phyloP scores from a whole-genome alignment of 1,139 yeast genomes.

The Blastobotrys aristatus region DNA sequence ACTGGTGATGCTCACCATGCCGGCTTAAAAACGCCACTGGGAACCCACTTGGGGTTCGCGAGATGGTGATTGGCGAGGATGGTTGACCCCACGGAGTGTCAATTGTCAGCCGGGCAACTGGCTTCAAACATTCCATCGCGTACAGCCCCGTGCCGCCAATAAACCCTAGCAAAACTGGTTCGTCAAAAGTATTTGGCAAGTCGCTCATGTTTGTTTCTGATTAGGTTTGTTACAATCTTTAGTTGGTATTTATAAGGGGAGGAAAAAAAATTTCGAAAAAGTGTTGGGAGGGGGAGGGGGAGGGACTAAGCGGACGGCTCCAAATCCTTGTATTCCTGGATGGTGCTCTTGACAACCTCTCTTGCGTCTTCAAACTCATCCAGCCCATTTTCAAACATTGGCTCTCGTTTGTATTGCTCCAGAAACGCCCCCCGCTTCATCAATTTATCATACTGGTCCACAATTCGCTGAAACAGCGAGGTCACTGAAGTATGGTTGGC shows the following conservation, averaged over 20 bases:
- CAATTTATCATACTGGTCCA: constrained; percentile 73
- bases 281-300: not conserved
- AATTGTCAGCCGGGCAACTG: constrained; percentile 75
- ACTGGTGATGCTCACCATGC: constrained; percentile 88
- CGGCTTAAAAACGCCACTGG: constrained; percentile 93
- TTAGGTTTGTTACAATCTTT: no score
- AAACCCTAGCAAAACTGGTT: constrained; percentile 72
- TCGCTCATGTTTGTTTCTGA: not conserved
- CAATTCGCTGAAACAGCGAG: constrained; percentile 58
- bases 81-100: constrained; percentile 98
- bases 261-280: no score
- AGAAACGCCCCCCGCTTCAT: constrained; percentile 80
- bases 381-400: constrained; percentile 56
- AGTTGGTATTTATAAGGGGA: no score
- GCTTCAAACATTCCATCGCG: constrained; percentile 72
- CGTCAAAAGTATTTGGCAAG: constrained; percentile 30
- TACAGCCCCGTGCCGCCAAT: constrained; percentile 99
- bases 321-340: constrained; percentile 59
- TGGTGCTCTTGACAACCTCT: constrained; percentile 61
- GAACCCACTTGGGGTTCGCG: constrained; percentile 67
- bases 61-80: constrained; percentile 87
- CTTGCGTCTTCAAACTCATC: constrained; percentile 78
- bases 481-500: constrained; percentile 73
- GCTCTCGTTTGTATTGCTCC: constrained; percentile 62
- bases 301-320: constrained; percentile 35